Percentiles rank a stretch among this genome's conserved stretches.
These are phyloP conservation scores for Hirsutella thompsonii DNA, from an alignment of 2,329 filamentous ascomycete genomes.

Conservation along the genomic window DNA sequence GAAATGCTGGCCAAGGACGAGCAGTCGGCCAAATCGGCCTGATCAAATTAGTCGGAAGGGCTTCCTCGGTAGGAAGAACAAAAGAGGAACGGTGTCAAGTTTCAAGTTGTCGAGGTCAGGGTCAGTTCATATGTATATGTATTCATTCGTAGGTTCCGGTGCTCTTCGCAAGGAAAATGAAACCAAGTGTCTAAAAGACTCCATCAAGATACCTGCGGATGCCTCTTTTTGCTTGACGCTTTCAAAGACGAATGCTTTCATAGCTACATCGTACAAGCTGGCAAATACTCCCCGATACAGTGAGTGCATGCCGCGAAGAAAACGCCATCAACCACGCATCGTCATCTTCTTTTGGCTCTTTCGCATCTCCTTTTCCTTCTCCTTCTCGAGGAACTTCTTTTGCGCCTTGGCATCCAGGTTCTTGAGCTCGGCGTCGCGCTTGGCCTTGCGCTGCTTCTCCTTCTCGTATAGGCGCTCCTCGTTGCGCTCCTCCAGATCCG, in stretches of 20 bases:
- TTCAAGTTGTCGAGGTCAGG: too few relatives aligned
- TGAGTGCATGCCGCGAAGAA: not conserved
- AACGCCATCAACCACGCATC: slow-evolving; percentile 28
- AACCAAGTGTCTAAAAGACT: too few relatives aligned
- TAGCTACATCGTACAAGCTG: too few relatives aligned
- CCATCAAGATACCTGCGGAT: too few relatives aligned
- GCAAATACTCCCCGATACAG: too few relatives aligned
- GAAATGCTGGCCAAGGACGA: slow-evolving; percentile 26
- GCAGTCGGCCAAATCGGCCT: not conserved
- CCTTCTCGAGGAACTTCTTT: slow-evolving; percentile 73
- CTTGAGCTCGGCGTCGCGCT: slow-evolving; percentile 73
- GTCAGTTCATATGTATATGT: too few relatives aligned
- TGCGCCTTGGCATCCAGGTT: slow-evolving; percentile 69
- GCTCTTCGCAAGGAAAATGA: too few relatives aligned
- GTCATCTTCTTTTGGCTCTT: slow-evolving; percentile 42
- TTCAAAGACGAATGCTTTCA: too few relatives aligned
- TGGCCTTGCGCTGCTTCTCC: slow-evolving; percentile 71
- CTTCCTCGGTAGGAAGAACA: too few relatives aligned
- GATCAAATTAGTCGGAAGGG: not conserved
- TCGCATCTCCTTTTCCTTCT: slow-evolving; percentile 60
- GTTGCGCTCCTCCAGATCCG: slow-evolving; percentile 66
- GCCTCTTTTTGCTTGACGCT: too few relatives aligned
- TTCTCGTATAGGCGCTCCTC: slow-evolving; percentile 63
- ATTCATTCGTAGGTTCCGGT: too few relatives aligned
- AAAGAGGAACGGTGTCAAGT: too few relatives aligned